Evolutionary conservation across 2,329 filamentous ascomycete species (phyloP), one percentile per base, ranked within the genome.

Genomic region (Beauveria sp.): DNA sequence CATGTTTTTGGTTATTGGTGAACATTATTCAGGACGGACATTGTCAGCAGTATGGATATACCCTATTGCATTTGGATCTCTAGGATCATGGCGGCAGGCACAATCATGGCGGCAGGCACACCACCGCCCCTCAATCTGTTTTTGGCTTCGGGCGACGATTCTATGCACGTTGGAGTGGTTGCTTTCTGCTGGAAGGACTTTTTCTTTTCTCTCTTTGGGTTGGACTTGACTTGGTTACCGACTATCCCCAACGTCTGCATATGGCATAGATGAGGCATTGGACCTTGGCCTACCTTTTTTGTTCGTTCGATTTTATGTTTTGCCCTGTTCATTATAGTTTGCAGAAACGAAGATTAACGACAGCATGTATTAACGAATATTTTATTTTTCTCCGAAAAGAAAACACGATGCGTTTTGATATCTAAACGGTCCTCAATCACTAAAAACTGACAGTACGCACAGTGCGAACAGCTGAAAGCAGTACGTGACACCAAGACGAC

Each of bases 311-410:
- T 34, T 43, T 55, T 41, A 47, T 37, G 47, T 28, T 8, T 40
- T 54, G n/a, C 9, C 34, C 22, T 7, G 60, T 30, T 30, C 22
- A 51, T 30, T 22, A 44, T 46, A 48, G 54, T 48, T 58, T 51
- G 47, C 26, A 43, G 41, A 55, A 30, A 61, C 58, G 58, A 61
- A 43, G 22, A 55, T 48, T 53, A 48, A 55, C 20, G 44, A 44
- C 44, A 41, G 56, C 55, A 63, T 61, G 58, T 55, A 47, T 55
- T 55, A 30, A 61, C 55, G 58, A 61, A 28, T 43, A 34, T 41
- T 44, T 5, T 22, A 14, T 30, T 53, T n/a, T 41, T 14, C 9
- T n/a, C 22, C 28, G 4, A 14, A 16, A 50, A 40, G 9, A 26
- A 16, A 12, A 20, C 14, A 37, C 34, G 34, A 37, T 37, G 34